Evolutionary conservation across 805 yeast genomes (phyloP), one percentile per base, ranked within the genome.

Genomic region (Kuraishia ogatae): DNA sequence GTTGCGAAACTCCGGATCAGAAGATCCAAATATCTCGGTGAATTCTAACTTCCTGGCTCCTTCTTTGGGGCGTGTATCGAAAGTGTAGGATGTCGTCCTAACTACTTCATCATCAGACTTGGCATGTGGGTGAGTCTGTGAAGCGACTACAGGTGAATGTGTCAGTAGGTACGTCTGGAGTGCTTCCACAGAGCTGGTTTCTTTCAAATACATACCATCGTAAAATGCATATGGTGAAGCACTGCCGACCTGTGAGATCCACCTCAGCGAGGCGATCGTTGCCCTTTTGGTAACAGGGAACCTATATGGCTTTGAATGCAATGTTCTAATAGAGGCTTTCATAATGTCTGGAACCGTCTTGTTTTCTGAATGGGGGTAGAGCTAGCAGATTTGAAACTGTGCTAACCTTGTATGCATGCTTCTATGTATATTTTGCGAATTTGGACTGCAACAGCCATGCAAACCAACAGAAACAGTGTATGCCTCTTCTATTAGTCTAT

Each of bases 21-120:
- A 61, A 35, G 61, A 65, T 3, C 72, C 71, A 55, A 69, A 69
- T 11, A 68, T 62, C 24, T 58, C 61, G 24, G 63, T 65, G 39
- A 63, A 61, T 7, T 60, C 64, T 11, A 63, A 55, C 35, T 57
- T 54, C 39, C 56, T 61, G 11, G 55, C 54, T 28, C 57, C 64
- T 1, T 47, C 26, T 22, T 56, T 64, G 6, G 57, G 48, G 43
- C 60, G 56, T 13, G 70, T 61, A 19, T 66, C 71, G 55, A 69
- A 69, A 1, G 58, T 56, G 6, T 20, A 50, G 19, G 50, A 23
- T 20, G 10, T 39, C 17, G 54, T 3, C 28, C 28, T 19, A 19
- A 28, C 48, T 17, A 52, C 43, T 29, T 58, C 58, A 17, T 54
- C 54, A 54, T 57, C 62, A 5, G 57, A 35, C 35, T 57, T 58